phyloP scores from a whole-genome alignment of 768 basidiomycete species.

The Tylopilus balloui region DNA sequence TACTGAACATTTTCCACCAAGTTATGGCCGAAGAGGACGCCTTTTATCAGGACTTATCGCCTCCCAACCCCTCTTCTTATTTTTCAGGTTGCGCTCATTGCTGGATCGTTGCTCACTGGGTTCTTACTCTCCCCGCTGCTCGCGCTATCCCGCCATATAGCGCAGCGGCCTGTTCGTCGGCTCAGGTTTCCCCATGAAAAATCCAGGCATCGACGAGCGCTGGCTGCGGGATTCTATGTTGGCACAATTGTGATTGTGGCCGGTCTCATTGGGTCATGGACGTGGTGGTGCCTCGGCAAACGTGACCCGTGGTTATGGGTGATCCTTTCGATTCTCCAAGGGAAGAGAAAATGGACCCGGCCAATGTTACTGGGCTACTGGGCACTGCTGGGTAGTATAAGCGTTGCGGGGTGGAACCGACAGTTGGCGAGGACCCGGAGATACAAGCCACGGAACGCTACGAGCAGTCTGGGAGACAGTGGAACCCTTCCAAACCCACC shows the following conservation, averaged over 20 bases:
- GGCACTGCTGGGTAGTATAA: constrained; percentile 72
- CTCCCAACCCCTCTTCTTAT: constrained; percentile 87
- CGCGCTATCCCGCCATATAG: constrained; percentile 86
- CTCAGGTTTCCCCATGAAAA: constrained; percentile 82
- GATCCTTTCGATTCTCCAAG: constrained; percentile 72
- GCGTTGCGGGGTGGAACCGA: constrained; percentile 92
- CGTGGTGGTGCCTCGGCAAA: constrained; percentile 75
- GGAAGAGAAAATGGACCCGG: constrained; percentile 73
- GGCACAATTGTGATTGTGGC: constrained; percentile 74
- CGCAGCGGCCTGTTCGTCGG: constrained; percentile 78
- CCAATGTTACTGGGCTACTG: constrained; percentile 80
- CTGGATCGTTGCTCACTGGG: constrained; percentile 88
- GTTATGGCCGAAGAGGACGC: constrained; percentile 78
- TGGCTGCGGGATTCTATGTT: constrained; percentile 81
- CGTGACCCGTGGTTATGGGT: constrained; percentile 89
- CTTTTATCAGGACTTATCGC: constrained; percentile 87
- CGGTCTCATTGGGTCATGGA: constrained; percentile 87
- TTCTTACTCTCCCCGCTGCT: constrained; percentile 93
- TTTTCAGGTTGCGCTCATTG: constrained; percentile 90
- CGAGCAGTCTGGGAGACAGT: constrained; percentile 33
- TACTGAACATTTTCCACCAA: constrained; percentile 27
- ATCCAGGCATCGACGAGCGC: constrained; percentile 69
- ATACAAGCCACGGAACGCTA: constrained; percentile 48
- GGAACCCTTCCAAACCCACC: constrained; percentile 27
- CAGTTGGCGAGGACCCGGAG: constrained; percentile 77